Base-by-base conservation (phyloP, 352 stramenopile species). In the Phytopythium oedochilum region DNA sequence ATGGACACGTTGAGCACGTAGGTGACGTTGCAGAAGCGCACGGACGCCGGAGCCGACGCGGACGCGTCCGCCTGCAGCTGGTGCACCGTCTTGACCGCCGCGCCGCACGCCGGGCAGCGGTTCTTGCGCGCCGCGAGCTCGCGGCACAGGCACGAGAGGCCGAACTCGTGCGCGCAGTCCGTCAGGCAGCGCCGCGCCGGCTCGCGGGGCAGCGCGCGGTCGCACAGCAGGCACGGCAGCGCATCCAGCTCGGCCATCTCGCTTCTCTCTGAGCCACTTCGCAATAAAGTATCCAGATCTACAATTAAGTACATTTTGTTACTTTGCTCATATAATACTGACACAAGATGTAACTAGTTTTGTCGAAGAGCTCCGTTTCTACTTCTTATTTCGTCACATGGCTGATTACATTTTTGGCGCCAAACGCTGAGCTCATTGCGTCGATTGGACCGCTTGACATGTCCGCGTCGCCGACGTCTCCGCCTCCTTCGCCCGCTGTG, bases 101-200 rank as follows among this genome's bases (percentile, higher is more conserved):
- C 36, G 53, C 85, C 70, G 54, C 84, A 94, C 43, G 71, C 70
- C 17, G 78, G 77, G 46, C 84, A 94, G 45, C 67, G 64, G 53
- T 94, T 94, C 63, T 88, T 88, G 51, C 56, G 53, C 28, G 57
- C 63, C 1, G 66, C 64, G 29, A 94, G 62, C 54, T 72, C 50
- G 14, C 61, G 61, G 29, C 84, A 94, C 36, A 85, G 66, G 28
- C 84, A 94, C 25, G 57, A 57, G 51, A 92, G 72, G 36, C 84
- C 92, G 53, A 92, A 94, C 63, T 90, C 81, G 60, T 94, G 84
- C 29, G 75, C 70, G 55, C 84, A 94, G 64, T 94, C 81, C 12
- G 82, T 91, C 40, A 92, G 55, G 39, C 81, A 82, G 23, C 79
- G 82, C 32, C 68, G 63, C 3, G 60, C 64, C n/a, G 57, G 54